phyloP scores from a whole-genome alignment of 805 yeast genomes.

The Metschnikowia lochheadii region DNA sequence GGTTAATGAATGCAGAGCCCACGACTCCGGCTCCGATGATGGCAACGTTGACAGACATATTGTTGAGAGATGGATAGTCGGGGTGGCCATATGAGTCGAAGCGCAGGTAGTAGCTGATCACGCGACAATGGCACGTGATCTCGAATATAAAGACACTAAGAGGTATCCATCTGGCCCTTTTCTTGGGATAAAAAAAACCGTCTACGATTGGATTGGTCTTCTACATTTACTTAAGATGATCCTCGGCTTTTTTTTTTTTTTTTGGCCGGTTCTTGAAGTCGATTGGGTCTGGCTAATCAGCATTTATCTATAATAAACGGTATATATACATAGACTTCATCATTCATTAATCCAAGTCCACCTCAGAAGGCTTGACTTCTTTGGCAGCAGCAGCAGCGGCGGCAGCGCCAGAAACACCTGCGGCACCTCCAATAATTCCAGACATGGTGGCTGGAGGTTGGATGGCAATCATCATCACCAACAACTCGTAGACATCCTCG shows the following conservation, averaged over 20 bases:
- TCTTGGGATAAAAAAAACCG: too few species aligned
- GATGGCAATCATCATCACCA: conserved; percentile 85
- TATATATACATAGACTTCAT: conserved; percentile 4
- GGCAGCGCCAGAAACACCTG: conserved; percentile 24
- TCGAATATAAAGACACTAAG: not conserved
- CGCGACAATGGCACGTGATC: not conserved
- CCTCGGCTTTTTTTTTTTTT: too few species aligned
- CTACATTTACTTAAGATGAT: too few species aligned
- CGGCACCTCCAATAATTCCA: conserved; percentile 48
- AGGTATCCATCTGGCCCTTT: too few species aligned
- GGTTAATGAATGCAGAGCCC: conserved; percentile 86
- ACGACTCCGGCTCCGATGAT: conserved; percentile 85
- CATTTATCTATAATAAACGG: conserved; percentile 1
- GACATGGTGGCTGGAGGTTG: conserved; percentile 82
- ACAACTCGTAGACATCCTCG: conserved; percentile 72
- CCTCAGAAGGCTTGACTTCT: conserved; percentile 16
- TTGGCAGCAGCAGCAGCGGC: conserved; percentile 23
- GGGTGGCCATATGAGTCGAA: not conserved
- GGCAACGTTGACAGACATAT: conserved; percentile 41
- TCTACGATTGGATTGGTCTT: too few species aligned
- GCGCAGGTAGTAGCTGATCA: not conserved
- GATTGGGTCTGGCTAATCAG: not conserved
- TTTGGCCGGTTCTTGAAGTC: too few species aligned
- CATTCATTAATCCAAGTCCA: conserved; percentile 16
- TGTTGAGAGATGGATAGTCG: not conserved